phyloP scores from a whole-genome alignment of 371 early-diverging fungal species.

The Vavraia culicis region DNA sequence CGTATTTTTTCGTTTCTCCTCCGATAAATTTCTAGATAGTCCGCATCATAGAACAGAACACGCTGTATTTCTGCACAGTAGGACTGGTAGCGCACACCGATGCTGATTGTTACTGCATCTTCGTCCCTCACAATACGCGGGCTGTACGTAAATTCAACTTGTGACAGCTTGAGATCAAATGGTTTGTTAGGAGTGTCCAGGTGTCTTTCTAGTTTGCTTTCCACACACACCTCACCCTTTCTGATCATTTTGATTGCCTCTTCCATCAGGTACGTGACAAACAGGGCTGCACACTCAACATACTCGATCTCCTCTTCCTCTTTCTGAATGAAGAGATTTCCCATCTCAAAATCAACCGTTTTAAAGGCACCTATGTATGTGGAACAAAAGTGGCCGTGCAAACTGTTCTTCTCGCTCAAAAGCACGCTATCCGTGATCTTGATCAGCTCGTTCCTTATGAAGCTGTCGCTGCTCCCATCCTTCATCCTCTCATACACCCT shows the following conservation, averaged over 20 bases:
- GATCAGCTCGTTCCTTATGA: conserved; percentile 18
- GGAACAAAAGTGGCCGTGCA: conserved; percentile 26
- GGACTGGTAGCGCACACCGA: conserved; percentile 38
- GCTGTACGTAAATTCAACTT: no score
- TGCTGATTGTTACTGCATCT: no score
- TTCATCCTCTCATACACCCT: conserved; percentile 7
- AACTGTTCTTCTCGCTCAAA: conserved; percentile 25
- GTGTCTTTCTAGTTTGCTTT: not conserved
- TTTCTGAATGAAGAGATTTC: no score
- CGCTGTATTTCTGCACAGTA: conserved; percentile 32
- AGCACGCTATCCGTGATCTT: conserved; percentile 5
- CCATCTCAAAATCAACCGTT: conserved; percentile 16
- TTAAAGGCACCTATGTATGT: conserved; percentile 12
- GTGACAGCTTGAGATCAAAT: no score
- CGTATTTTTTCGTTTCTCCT: no score
- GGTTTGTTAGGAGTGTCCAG: no score
- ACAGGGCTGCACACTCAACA: conserved; percentile 19
- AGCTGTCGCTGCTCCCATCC: conserved; percentile 31
- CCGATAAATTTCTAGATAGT: no score
- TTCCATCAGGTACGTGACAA: conserved; percentile 13
- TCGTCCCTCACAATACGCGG: no score
- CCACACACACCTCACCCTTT: conserved; percentile 14
- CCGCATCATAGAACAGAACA: no score
- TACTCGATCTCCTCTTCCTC: conserved; percentile 25
- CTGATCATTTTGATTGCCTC: conserved; percentile 21